Conservation (phyloP, 345 rosid genomes). For the Geranium brycei region DNA sequence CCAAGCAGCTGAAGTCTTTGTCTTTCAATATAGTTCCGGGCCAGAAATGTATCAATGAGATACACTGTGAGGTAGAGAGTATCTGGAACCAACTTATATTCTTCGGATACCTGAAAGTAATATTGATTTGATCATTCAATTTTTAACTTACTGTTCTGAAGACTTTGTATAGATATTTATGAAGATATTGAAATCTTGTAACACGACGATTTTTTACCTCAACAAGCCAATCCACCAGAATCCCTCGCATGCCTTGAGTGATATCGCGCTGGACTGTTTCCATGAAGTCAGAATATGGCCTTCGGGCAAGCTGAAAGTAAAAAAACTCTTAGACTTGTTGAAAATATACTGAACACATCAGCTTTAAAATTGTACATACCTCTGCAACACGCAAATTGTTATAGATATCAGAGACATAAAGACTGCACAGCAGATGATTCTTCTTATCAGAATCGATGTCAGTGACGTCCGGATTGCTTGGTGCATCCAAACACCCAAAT, state of each 20-base stretch:
- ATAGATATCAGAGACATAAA: constrained; percentile 65
- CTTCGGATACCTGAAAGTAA: constrained; percentile 73
- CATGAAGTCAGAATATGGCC: constrained; percentile 53
- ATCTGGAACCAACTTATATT: constrained; percentile 73
- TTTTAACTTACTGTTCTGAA: not conserved
- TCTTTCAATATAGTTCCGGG: constrained; percentile 54
- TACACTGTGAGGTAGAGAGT: constrained; percentile 75
- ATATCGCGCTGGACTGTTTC: constrained; percentile 60
- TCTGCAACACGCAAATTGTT: constrained; percentile 63
- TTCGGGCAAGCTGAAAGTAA: constrained; percentile 42
- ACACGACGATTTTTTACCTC: constrained; percentile 42
- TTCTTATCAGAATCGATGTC: constrained; percentile 57
- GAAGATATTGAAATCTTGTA: no score
- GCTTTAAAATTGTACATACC: constrained; percentile 26
- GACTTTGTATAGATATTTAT: no score
- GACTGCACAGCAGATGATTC: constrained; percentile 62
- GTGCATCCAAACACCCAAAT: constrained; percentile 16
- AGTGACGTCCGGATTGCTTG: constrained; percentile 24
- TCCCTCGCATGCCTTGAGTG: constrained; percentile 76
- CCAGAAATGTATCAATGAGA: constrained; percentile 70
- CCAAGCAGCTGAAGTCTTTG: constrained; percentile 84
- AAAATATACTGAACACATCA: not conserved
- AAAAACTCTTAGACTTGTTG: constrained; percentile 4
- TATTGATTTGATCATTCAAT: not conserved
- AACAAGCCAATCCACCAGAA: constrained; percentile 93